Evolutionary conservation across 495 filamentous ascomycete genomes (phyloP), one percentile per base, ranked within the genome.

Genomic region (Bathelium albidoporum): DNA sequence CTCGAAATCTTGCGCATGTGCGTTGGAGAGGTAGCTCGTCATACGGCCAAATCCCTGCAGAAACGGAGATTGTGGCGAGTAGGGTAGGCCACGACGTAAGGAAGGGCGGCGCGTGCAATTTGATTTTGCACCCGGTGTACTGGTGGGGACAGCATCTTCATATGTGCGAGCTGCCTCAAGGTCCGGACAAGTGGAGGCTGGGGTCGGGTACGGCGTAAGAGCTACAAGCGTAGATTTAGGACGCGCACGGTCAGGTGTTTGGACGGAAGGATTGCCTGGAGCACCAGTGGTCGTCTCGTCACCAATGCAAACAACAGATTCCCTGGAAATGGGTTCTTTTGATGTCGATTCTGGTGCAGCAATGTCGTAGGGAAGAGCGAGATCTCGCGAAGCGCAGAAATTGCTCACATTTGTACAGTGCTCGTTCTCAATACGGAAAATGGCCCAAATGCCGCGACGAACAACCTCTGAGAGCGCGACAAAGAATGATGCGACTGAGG

Each of bases 351-450:
- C 52, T 58, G 39, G 55, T 7, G 1, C 77, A 68, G 1, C 72
- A n/a, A 91, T 64, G 1, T 83, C 74, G 70, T 95, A 96, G 0
- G 91, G 91, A 1, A 96, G 78, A 0, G 89, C 88, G 1, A 91
- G 79, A 69, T 96, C 90, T 20, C 91, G 78, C 2, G 82, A 86
- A 4, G 91, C 91, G 41, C 91, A 88, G 80, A 92, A 91, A 64
- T 87, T 82, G 32, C 85, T 82, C 22, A 96, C 90, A 68, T 70
- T 74, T 39, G 61, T 59, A 32, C 32, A 59, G 20, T 65, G 65
- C 66, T 98, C 94, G 70, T 98, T 98, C 68, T 98, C 94, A 43
- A 98, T 91, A 31, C 94, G 89, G 69, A 97, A 90, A 11, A 97
- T 76, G 1, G 85, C 83, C 94, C 94, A 98, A 59, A 96, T 81